Evolutionary conservation across 805 yeast genomes (phyloP).

Genomic region (Ascoidea rubescens): DNA sequence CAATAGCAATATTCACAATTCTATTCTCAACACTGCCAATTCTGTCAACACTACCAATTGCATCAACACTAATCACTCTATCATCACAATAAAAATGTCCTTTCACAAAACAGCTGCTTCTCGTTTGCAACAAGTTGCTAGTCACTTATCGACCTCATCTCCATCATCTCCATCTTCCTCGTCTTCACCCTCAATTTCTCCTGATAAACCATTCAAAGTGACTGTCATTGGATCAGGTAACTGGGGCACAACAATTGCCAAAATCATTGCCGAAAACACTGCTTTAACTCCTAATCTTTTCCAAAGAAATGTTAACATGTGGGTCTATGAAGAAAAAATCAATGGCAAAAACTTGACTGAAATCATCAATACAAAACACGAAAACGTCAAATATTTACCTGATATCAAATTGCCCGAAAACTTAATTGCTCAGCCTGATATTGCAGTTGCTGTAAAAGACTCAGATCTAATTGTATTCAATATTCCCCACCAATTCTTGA

Average conservation of each 20-base stretch:
- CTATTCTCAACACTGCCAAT: not conserved
- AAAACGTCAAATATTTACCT: conserved; percentile 92
- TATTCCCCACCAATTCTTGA: conserved; percentile 93
- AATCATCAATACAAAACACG: conserved; percentile 80
- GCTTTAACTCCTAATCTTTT: conserved; percentile 60
- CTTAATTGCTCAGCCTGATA: conserved; percentile 75
- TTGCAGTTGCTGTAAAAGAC: conserved; percentile 58
- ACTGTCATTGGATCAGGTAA: conserved; percentile 92
- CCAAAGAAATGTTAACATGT: conserved; percentile 71
- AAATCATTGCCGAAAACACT: conserved; percentile 84
- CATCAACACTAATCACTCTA: not conserved
- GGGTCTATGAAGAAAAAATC: conserved; percentile 86
- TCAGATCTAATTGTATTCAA: conserved; percentile 87
- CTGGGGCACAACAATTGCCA: conserved; percentile 97
- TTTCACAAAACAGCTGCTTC: conserved; percentile 3
- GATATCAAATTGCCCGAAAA: conserved; percentile 76
- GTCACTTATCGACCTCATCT: conserved; percentile 5
- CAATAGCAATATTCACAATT: not conserved
- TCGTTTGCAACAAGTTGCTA: conserved; percentile 8
- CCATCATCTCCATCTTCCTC: not conserved
- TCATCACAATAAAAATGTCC: not conserved
- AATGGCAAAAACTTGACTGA: conserved; percentile 76
- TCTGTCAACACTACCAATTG: not conserved
- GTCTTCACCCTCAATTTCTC: conserved; percentile 1
- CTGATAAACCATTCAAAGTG: conserved; percentile 31